Conservation (phyloP, 2,329 filamentous ascomycete genomes). For the Zymoseptoria brevis region DNA sequence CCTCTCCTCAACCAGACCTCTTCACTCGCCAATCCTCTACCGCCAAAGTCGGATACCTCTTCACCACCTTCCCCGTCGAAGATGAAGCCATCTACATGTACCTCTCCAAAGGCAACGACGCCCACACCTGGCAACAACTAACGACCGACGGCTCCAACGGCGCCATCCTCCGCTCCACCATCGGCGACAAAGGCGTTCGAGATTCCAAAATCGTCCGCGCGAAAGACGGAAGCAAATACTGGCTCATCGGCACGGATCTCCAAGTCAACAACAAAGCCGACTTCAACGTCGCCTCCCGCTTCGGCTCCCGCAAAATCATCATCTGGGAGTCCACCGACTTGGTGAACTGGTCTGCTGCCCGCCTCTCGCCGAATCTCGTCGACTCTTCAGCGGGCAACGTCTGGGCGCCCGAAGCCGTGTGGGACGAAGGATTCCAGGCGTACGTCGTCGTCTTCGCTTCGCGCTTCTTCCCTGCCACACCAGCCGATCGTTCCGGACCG, state of each 20-base stretch:
- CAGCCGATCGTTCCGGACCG: constrained; percentile 6
- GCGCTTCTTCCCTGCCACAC: constrained; percentile 9
- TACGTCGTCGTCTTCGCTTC: constrained; percentile 12
- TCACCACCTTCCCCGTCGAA: constrained; percentile 24
- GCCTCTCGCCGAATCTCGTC: constrained; percentile 6
- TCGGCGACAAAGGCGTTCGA: constrained; percentile 12
- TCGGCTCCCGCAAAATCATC: constrained; percentile 16
- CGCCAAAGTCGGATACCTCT: constrained; percentile 12
- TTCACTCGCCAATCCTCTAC: constrained; percentile 1
- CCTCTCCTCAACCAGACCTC: not conserved
- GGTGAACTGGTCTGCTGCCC: constrained; percentile 7
- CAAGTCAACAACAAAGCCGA: constrained; percentile 18
- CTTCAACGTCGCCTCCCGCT: constrained; percentile 19
- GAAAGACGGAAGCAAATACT: constrained; percentile 11
- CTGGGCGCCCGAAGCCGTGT: constrained; percentile 12
- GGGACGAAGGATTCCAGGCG: constrained; percentile 6
- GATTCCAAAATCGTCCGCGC: constrained; percentile 10
- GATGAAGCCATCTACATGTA: constrained; percentile 21
- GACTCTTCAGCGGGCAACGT: constrained; percentile 11
- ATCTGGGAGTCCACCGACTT: constrained; percentile 12
- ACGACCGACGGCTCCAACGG: constrained; percentile 2
- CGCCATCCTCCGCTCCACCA: constrained; percentile 10
- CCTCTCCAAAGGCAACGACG: constrained; percentile 13
- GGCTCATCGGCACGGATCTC: constrained; percentile 15
- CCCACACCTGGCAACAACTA: constrained; percentile 10